phyloP scores from a whole-genome alignment of 2,329 filamentous ascomycete species.

The Aspergillus pseudoterreus region DNA sequence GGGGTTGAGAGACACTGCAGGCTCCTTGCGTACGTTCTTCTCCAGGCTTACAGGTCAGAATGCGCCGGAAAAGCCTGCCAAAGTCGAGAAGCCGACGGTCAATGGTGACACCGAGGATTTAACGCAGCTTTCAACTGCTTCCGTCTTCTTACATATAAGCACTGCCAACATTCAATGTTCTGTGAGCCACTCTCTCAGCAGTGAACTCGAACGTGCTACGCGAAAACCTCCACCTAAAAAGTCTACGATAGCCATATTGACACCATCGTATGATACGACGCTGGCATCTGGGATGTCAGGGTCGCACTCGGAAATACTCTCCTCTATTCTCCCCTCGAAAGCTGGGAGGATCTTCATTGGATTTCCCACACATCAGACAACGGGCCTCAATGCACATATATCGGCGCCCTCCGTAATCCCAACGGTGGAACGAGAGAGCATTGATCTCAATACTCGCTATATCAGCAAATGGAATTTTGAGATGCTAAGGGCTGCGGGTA shows the following conservation, averaged over 20 bases:
- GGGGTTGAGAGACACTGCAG: conserved; percentile 42
- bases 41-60: conserved; percentile 65
- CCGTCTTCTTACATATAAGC: conserved; percentile 84
- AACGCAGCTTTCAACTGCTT: conserved; percentile 65
- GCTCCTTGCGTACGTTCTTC: conserved; percentile 75
- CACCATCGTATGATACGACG: conserved; percentile 82
- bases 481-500: conserved; percentile 84
- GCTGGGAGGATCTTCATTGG: conserved; percentile 94
- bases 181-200: conserved; percentile 67
- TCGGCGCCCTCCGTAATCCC: conserved; percentile 95
- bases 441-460: conserved; percentile 92
- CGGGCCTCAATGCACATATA: conserved; percentile 87
- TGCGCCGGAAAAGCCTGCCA: conserved; percentile 35
- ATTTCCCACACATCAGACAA: conserved; percentile 96
- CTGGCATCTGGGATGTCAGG: conserved; percentile 59
- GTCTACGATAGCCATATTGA: conserved; percentile 82
- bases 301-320: conserved; percentile 66
- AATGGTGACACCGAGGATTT: conserved; percentile 68
- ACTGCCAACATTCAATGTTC: conserved; percentile 78
- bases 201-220: conserved; percentile 89
- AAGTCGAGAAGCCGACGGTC: conserved; percentile 53
- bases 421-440: conserved; percentile 93
- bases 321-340: conserved; percentile 83
- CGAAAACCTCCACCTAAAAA: conserved; percentile 92
- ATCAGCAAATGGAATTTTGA: conserved; percentile 95